Evolutionary conservation across 768 basidiomycete species (phyloP).

Genomic region (Dictyophora rubrovolvata): DNA sequence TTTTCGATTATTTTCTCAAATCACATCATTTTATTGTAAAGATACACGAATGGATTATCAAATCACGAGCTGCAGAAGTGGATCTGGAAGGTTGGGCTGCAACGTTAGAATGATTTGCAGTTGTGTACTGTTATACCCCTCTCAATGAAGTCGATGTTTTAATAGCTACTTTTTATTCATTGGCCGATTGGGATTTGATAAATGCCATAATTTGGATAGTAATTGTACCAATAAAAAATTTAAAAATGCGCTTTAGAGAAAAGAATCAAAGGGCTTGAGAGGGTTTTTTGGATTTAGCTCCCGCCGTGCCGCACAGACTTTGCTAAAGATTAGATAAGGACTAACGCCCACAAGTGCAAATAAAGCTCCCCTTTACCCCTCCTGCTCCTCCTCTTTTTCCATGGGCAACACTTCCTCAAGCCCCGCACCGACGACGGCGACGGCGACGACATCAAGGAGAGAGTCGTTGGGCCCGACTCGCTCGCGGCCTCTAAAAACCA

Average conservation of each 20-base stretch:
- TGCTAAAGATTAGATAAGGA: neutral
- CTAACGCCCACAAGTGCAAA: neutral
- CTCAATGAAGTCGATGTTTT: neutral
- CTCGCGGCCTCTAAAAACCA: neutral
- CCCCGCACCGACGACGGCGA: neutral
- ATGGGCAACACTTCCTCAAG: constrained; percentile 6
- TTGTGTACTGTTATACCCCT: neutral
- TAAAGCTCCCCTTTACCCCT: neutral
- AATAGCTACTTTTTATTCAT: neutral
- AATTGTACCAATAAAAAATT: neutral
- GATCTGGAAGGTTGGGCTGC: constrained; percentile 77
- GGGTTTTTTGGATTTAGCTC: neutral
- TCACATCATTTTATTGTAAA: constrained; percentile 18
- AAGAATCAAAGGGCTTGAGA: neutral
- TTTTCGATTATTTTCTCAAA: constrained; percentile 4
- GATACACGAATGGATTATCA: constrained; percentile 70
- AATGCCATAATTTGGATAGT: neutral
- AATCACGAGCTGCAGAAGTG: constrained; percentile 45
- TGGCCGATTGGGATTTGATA: neutral
- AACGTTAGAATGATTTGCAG: constrained; percentile 44
- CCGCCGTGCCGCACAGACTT: neutral
- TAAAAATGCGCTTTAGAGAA: neutral
- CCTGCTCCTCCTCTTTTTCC: neutral
- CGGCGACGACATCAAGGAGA: neutral
- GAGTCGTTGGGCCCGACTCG: neutral